These are phyloP conservation scores for Talaromyces verruculosus DNA, from an alignment of 2,329 filamentous ascomycete species.

Conservation along the genomic window DNA sequence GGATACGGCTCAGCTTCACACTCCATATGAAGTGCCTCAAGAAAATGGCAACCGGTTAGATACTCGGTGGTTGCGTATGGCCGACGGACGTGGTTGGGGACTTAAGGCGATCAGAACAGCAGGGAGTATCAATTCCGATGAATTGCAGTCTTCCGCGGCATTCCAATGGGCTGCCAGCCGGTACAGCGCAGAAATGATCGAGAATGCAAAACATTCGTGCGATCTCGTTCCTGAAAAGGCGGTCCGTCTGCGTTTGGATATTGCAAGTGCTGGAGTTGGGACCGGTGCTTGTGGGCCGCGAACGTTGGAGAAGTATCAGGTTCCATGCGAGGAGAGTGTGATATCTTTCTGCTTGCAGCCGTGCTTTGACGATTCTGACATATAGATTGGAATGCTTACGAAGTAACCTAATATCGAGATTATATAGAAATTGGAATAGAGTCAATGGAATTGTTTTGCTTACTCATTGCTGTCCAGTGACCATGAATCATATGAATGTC, in stretches of 20 bases:
- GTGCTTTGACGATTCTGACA: neutral
- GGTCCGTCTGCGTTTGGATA: slow-evolving; percentile 25
- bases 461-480: neutral
- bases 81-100: neutral
- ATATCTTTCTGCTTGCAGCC: slow-evolving; percentile 11
- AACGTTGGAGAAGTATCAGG: neutral
- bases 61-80: neutral
- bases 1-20: neutral
- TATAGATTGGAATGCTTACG: neutral
- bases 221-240: slow-evolving; percentile 25
- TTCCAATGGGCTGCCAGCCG: neutral
- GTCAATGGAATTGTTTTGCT: neutral
- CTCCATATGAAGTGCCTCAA: neutral
- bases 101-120: neutral
- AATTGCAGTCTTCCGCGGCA: neutral
- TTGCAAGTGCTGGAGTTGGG: slow-evolving; percentile 18
- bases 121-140: neutral
- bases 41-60: neutral
- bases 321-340: slow-evolving; percentile 3
- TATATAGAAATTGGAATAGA: neutral
- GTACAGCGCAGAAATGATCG: neutral
- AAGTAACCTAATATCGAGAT: neutral
- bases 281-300: slow-evolving; percentile 15
- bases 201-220: slow-evolving; percentile 21
- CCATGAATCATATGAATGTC: neutral